Evolutionary conservation across 2,329 filamentous ascomycete species (phyloP), one percentile per base, ranked within the genome.

Genomic region (Ascochyta rabiei): DNA sequence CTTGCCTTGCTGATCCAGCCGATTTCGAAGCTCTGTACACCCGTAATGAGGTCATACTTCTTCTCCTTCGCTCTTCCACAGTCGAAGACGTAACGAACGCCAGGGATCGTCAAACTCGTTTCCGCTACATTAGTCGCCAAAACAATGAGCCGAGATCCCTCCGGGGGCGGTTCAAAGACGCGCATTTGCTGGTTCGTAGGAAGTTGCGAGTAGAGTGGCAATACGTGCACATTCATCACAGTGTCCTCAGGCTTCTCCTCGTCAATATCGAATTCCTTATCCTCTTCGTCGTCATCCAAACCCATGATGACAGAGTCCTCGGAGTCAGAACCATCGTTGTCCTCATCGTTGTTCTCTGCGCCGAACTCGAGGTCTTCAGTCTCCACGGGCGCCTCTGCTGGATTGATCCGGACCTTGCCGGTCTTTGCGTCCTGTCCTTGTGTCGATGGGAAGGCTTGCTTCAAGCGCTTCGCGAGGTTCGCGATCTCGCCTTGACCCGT

Each of bases 1-100:
- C 91, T 96, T 24, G 95, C 95, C 78, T 99, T 98, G 79, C 93
- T 97, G 72, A 98, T 96, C 91, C 93, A 99, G 35, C 89, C 89
- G 48, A 99, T 86, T 66, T 96, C 90, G 71, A 96, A 99, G 69
- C 89, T 96, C 73, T 99, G 95, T 0, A 99, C 93, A 3, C 93
- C 93, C 8, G 90, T 97, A 10, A 85, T 79, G n/a, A 86, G 83
- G 71, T 98, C 90, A 68, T 95, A 98, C 53, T 88, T 89, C 59
- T 93, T 89, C 74, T 97, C 93, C 75, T 99, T 99, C 31, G 90
- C 89, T 44, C 96, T 84, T 30, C 95, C 95, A 62, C 90, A 93
- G 74, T 98, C 93, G 59, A 99, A 97, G 8, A 99, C 95, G 70
- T 97, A 99, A 56, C 91, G 86, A 57, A 96, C 93, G 1, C 92